Evolutionary conservation across 805 yeast species (phyloP), one percentile per base, ranked within the genome.

Genomic region (Saccharomycopsis selenospora): DNA sequence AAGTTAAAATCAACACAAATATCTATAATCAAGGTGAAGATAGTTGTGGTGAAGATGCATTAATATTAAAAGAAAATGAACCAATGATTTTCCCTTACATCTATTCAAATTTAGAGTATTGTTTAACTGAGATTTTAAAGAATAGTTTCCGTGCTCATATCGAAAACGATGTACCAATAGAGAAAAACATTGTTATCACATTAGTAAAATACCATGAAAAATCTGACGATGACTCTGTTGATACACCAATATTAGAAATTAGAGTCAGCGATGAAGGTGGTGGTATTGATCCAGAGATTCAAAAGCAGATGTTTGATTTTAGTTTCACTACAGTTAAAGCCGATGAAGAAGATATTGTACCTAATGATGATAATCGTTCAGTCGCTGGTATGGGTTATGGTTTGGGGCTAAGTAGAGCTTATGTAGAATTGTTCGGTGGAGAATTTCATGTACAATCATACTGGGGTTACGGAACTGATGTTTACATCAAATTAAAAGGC

Each of bases 371-470:
- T 57, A 69, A 75, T 6, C 79, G 50, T 13, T 49, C 53, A 4
- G 55, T 91, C 29, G 96, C 97, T 0, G 99, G 99, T 0, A 85
- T 93, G 85, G 98, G 98, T 0, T 91, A 88, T 61, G 99, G 99
- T 0, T 65, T 91, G 48, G 98, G 98, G 4, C 68, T 91, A 53
- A 85, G 90, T 52, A 69, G 78, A 56, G 83, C 87, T 0, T 85
- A 85, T 57, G 79, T 83, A 26, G 85, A 80, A 58, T 72, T 82
- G 60, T 83, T 85, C 61, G 83, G 82, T 38, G 93, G 93, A 2
- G 70, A 69, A 42, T 70, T 86, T 45, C 79, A 79, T 51, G 69
- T 86, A 25, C 88, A 85, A 61, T 78, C 83, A 43, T 72, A 83
- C 50, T 75, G 75, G 64, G 91, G 93, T 1, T 73, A 80, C 72